Conservation (phyloP, 805 yeast species). For the Starmera quercuum region DNA sequence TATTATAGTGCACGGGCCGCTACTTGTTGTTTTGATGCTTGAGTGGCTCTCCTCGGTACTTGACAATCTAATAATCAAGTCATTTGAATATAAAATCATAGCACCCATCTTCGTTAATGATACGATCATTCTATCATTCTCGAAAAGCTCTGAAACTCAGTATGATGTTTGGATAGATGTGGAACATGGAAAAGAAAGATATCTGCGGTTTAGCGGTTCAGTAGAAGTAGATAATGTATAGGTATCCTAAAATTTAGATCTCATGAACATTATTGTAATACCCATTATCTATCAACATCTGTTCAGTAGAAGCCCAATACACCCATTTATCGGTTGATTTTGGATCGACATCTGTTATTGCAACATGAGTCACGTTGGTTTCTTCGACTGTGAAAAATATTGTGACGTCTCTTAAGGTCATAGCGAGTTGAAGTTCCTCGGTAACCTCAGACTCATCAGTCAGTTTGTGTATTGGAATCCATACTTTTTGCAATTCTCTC, state of each 20-base stretch:
- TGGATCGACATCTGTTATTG: constrained; percentile 45
- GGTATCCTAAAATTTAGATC: constrained; percentile 21
- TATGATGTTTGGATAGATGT: constrained; percentile 16
- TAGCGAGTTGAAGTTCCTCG: constrained; percentile 18
- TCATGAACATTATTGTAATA: constrained; percentile 24
- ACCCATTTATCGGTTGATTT: constrained; percentile 37
- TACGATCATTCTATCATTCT: constrained; percentile 16
- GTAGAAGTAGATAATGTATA: constrained; percentile 3
- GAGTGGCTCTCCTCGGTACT: constrained; percentile 35
- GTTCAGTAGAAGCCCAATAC: constrained; percentile 41
- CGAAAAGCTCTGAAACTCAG: constrained; percentile 1
- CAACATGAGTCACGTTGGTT: background rate
- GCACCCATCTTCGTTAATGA: constrained; percentile 34
- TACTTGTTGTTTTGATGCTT: constrained; percentile 53
- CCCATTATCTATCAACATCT: constrained; percentile 11
- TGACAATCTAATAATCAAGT: constrained; percentile 12
- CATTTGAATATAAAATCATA: constrained; percentile 35
- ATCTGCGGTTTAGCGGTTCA: constrained; percentile 8
- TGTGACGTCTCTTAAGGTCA: constrained; percentile 32
- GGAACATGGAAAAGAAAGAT: constrained; percentile 5
- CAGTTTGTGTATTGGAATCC: constrained; percentile 1
- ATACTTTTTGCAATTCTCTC: constrained; percentile 14
- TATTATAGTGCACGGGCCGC: constrained; percentile 75
- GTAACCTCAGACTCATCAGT: constrained; percentile 8
- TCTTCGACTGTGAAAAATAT: constrained; percentile 22